phyloP scores from a whole-genome alignment of 768 basidiomycete genomes.

The Lactifluus rugatus region DNA sequence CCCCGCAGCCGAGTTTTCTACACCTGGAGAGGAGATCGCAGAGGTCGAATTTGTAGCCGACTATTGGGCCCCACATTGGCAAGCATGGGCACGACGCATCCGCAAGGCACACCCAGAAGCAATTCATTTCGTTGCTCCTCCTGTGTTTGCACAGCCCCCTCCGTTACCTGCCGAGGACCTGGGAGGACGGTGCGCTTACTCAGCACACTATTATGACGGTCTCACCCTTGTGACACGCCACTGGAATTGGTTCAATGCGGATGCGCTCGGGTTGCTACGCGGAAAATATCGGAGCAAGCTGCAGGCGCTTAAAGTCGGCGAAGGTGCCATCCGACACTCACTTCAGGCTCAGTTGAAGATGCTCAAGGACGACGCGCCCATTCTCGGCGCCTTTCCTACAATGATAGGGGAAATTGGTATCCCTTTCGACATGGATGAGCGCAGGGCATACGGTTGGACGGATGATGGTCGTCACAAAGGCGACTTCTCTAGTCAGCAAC shows the following conservation, averaged over 20 bases:
- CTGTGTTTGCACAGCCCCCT: constrained; percentile 81
- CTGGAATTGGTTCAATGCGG: constrained; percentile 94
- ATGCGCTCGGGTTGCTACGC: constrained; percentile 84
- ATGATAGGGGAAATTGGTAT: constrained; percentile 94
- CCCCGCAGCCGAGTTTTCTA: constrained; percentile 24
- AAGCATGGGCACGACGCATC: constrained; percentile 45
- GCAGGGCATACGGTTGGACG: constrained; percentile 73
- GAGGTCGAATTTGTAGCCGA: constrained; percentile 63
- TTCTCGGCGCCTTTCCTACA: constrained; percentile 69
- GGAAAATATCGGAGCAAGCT: constrained; percentile 64
- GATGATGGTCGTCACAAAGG: constrained; percentile 58
- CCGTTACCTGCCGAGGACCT: constrained; percentile 42
- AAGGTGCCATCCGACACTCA: constrained; percentile 67
- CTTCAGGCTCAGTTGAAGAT: constrained; percentile 76
- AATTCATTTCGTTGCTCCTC: constrained; percentile 86
- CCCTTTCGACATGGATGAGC: constrained; percentile 89
- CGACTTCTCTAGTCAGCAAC: constrained; percentile 69
- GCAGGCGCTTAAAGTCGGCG: constrained; percentile 75
- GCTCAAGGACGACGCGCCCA: constrained; percentile 61
- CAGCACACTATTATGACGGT: constrained; percentile 91
- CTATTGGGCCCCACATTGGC: constrained; percentile 71
- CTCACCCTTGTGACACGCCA: constrained; percentile 86
- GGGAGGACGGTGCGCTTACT: constrained; percentile 60
- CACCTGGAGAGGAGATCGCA: constrained; percentile 24
- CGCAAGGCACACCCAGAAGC: constrained; percentile 65